A percentile compares a stretch with the other conserved stretches of the same genome.
Conservation (phyloP, 148 eudicot genomes). For the Diospyros lotus region DNA sequence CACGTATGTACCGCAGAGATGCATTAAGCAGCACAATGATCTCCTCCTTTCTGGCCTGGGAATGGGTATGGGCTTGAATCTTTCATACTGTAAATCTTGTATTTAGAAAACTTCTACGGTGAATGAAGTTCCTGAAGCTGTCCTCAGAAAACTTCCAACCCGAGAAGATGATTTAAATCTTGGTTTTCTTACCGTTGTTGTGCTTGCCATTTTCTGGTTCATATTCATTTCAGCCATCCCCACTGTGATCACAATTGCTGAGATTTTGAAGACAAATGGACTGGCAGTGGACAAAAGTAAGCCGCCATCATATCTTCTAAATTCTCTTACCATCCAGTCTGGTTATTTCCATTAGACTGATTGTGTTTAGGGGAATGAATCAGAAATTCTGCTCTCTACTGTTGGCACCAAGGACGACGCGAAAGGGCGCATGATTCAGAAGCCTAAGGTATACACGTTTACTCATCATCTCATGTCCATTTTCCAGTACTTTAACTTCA, state of each 20-base stretch:
- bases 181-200: no score
- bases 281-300: conserved; percentile 40
- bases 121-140: no score
- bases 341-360: neutral
- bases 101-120: no score
- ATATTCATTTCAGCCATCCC: conserved; percentile 39
- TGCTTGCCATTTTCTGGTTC: no score
- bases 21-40: conserved; percentile 38
- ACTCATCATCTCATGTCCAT: neutral
- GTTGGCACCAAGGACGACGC: conserved; percentile 33
- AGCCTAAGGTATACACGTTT: conserved; percentile 23
- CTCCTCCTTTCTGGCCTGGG: conserved; percentile 52
- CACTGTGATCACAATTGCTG: conserved; percentile 42
- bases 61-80: conserved; percentile 30
- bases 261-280: conserved; percentile 48
- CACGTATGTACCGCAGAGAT: conserved; percentile 25
- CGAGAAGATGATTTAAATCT: no score
- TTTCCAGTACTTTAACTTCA: neutral
- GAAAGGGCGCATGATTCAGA: conserved; percentile 31
- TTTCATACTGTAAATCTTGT: neutral
- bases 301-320: neutral
- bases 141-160: no score
- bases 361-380: neutral
- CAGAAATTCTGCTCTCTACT: conserved; percentile 39
- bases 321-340: neutral